Conservation (phyloP, 441 rosid species). For the Theobroma grandiflorum region DNA sequence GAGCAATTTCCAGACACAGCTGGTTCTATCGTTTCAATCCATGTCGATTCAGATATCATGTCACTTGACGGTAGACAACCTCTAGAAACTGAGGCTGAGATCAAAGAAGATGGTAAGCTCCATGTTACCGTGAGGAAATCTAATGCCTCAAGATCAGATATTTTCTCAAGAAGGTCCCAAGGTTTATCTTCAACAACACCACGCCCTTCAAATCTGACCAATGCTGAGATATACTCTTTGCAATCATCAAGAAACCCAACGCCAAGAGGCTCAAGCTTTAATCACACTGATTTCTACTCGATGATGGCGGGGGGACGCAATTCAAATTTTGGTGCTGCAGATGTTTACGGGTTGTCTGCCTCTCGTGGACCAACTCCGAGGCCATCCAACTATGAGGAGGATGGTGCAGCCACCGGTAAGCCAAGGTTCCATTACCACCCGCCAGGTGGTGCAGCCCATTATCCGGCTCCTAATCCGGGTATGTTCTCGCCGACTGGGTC, state of each 20-base stretch:
- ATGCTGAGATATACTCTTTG: constrained; percentile 92
- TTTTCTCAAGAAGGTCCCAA: constrained; percentile 65
- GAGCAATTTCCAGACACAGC: constrained; percentile 97
- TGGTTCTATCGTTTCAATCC: constrained; percentile 90
- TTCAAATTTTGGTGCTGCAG: constrained; percentile 80
- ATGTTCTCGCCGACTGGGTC: constrained; percentile 87
- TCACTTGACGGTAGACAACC: constrained; percentile 93
- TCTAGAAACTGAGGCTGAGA: constrained; percentile 91
- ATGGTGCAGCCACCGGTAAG: constrained; percentile 41
- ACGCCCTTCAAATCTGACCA: constrained; percentile 72
- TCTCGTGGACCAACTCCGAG: constrained; percentile 87
- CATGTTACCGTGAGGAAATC: constrained; percentile 89
- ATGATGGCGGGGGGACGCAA: constrained; percentile 82
- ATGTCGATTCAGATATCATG: constrained; percentile 92
- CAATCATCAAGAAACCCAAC: constrained; percentile 94
- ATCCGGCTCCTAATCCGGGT: constrained; percentile 95
- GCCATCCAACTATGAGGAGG: constrained; percentile 85
- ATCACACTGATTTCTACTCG: constrained; percentile 89
- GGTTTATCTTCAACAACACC: constrained; percentile 72
- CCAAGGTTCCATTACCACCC: constrained; percentile 68
- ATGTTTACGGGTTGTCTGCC: constrained; percentile 65
- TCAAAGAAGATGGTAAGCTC: constrained; percentile 89
- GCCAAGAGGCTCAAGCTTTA: constrained; percentile 94
- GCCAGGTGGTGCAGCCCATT: constrained; percentile 55
- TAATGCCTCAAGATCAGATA: constrained; percentile 85